phyloP scores from a whole-genome alignment of 2,329 filamentous ascomycete genomes.

The Knoxdaviesia proteae region DNA sequence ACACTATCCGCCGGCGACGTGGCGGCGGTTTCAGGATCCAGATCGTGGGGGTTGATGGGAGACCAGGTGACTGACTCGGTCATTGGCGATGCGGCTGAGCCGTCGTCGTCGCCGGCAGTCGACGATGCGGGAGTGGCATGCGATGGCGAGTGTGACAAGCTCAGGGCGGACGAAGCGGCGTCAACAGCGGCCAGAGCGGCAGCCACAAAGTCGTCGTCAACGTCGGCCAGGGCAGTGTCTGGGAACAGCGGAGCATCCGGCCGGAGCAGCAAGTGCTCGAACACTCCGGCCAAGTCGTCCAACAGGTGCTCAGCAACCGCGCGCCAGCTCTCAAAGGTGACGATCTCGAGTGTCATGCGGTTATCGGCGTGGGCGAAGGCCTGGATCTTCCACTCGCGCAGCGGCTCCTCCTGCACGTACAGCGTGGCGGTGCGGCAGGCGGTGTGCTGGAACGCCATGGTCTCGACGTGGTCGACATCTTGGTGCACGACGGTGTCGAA shows the following conservation, averaged over 20 bases:
- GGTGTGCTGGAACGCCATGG: conserved; percentile 18
- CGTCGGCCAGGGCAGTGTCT: background rate
- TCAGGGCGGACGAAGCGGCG: background rate
- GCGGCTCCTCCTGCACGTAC: conserved; percentile 35
- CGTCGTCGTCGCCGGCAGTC: too few relatives aligned
- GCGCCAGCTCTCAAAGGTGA: conserved; percentile 35
- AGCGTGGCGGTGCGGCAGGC: conserved; percentile 30
- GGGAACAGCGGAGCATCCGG: conserved; percentile 13
- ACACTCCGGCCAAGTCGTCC: conserved; percentile 22
- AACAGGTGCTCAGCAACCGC: conserved; percentile 28
- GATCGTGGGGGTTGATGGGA: too few relatives aligned
- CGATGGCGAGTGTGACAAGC: background rate
- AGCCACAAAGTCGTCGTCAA: background rate
- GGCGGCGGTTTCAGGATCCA: too few relatives aligned
- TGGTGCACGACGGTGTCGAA: conserved; percentile 38
- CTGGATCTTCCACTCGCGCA: conserved; percentile 39
- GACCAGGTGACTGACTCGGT: too few relatives aligned
- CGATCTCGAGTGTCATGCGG: conserved; percentile 31
- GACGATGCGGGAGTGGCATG: too few relatives aligned
- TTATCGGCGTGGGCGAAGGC: conserved; percentile 31
- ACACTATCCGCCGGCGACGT: too few relatives aligned
- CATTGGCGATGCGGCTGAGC: too few relatives aligned
- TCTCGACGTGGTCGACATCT: conserved; percentile 40
- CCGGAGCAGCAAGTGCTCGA: conserved; percentile 17
- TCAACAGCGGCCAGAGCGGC: background rate